These are phyloP conservation scores for Claviceps spartinae DNA, from an alignment of 2,329 filamentous ascomycete species.

Conservation along the genomic window DNA sequence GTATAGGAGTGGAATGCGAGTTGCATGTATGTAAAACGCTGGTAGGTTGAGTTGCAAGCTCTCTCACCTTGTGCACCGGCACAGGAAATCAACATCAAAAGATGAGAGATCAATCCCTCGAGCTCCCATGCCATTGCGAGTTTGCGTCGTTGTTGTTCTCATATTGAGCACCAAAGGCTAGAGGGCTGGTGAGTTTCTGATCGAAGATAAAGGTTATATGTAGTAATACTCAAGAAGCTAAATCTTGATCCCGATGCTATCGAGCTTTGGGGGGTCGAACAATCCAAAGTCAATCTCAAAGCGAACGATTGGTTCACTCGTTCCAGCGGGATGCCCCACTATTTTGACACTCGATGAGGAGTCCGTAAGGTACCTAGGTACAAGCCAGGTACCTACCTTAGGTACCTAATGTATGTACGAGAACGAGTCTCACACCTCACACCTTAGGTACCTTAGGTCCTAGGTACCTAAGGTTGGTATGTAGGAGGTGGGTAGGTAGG, in stretches of 20 bases:
- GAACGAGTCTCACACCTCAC: too few species aligned
- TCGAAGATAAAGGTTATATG: conserved; percentile 1
- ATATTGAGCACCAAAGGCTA: conserved; percentile 11
- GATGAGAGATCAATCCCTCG: conserved; percentile 23
- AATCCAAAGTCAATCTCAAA: too few species aligned
- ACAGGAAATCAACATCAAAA: conserved; percentile 24
- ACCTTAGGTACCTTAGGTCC: too few species aligned
- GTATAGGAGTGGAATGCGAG: neutral
- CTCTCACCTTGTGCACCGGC: conserved; percentile 24
- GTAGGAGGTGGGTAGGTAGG: too few species aligned
- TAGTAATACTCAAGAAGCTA: neutral
- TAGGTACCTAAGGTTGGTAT: too few species aligned
- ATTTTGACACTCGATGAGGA: too few species aligned
- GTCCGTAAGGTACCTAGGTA: too few species aligned
- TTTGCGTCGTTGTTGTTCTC: conserved; percentile 8
- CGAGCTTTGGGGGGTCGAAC: too few species aligned
- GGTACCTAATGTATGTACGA: too few species aligned
- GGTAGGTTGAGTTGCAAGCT: neutral
- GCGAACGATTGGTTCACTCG: too few species aligned
- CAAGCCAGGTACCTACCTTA: too few species aligned
- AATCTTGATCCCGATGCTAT: neutral
- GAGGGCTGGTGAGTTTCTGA: neutral
- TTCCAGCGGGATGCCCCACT: too few species aligned
- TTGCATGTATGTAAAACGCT: neutral
- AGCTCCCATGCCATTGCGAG: conserved; percentile 24